A percentile compares a stretch with the other conserved stretches of the same genome.
phyloP scores from a whole-genome alignment of 192 early-diverging fungal species.

The Coemansia sp. region DNA sequence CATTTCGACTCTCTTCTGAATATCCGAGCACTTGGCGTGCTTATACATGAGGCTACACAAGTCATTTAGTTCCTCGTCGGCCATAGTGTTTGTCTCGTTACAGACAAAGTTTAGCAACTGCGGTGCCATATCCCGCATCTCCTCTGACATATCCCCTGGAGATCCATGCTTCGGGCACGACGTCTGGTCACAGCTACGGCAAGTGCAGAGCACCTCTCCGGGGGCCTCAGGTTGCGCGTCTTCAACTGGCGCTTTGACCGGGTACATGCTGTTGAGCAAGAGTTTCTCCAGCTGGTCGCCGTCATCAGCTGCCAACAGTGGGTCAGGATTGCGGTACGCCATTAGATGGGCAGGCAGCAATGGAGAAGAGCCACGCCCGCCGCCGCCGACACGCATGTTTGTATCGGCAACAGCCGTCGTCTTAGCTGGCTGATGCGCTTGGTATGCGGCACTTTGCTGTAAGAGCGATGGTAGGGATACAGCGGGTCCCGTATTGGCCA shows the following conservation, averaged over 20 bases:
- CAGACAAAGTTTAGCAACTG: conserved; percentile 52
- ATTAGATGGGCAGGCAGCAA: conserved; percentile 41
- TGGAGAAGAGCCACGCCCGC: neutral
- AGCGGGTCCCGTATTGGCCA: neutral
- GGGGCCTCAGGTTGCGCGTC: neutral
- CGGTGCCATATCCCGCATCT: conserved; percentile 44
- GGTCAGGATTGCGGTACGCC: conserved; percentile 58
- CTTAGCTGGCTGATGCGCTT: neutral
- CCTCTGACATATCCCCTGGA: conserved; percentile 35
- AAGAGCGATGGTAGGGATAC: conserved; percentile 1
- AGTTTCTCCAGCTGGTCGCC: conserved; percentile 54
- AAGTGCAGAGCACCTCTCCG: conserved; percentile 26
- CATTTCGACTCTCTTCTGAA: conserved; percentile 49
- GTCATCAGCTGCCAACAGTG: conserved; percentile 30
- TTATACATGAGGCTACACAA: conserved; percentile 55
- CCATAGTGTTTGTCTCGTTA: conserved; percentile 37
- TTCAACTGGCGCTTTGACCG: neutral
- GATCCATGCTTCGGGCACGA: conserved; percentile 53
- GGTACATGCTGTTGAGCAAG: conserved; percentile 44
- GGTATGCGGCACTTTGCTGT: conserved; percentile 20
- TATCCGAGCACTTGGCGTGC: conserved; percentile 55
- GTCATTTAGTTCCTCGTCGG: conserved; percentile 53
- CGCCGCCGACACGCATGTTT: conserved; percentile 1
- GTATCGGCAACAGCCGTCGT: neutral
- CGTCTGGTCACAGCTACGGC: conserved; percentile 21